phyloP scores from a whole-genome alignment of 257 asterid species.

The Ophiorrhiza pumila region DNA sequence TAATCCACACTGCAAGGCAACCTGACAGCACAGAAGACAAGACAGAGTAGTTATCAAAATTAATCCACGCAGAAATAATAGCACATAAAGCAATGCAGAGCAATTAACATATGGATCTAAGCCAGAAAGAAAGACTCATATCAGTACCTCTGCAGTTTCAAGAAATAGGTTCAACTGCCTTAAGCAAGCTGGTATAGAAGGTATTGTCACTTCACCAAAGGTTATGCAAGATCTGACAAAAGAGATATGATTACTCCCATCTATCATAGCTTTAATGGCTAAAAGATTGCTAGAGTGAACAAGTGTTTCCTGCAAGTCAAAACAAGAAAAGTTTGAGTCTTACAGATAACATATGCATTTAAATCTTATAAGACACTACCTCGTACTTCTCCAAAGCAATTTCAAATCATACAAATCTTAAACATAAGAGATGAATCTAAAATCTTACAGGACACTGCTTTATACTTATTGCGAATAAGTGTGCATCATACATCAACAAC shows the following conservation, averaged over 20 bases:
- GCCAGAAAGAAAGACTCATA: slow-evolving; percentile 14
- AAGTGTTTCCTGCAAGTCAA: slow-evolving; percentile 61
- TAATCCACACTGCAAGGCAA: slow-evolving; percentile 69
- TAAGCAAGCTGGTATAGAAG: slow-evolving; percentile 49
- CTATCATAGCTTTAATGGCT: slow-evolving; percentile 62
- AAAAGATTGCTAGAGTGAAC: slow-evolving; percentile 73
- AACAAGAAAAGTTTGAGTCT: not conserved
- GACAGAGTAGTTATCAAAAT: slow-evolving; percentile 10
- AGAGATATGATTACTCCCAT: slow-evolving; percentile 37
- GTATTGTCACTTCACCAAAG: slow-evolving; percentile 79
- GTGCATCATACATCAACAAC: not conserved
- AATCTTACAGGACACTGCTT: not conserved
- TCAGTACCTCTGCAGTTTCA: slow-evolving; percentile 83
- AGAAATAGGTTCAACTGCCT: slow-evolving; percentile 75
- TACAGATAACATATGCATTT: not conserved
- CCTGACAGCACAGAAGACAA: slow-evolving; percentile 37
- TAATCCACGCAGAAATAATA: slow-evolving; percentile 10
- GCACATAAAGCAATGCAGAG: not conserved
- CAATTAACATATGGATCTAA: not conserved
- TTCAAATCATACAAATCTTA: not conserved
- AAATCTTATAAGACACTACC: not conserved
- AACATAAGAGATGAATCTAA: not conserved
- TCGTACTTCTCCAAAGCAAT: not conserved
- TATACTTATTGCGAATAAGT: not conserved
- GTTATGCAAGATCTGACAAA: slow-evolving; percentile 78